These are phyloP conservation scores for Russula emetica DNA, from an alignment of 768 basidiomycete species.

Conservation along the genomic window DNA sequence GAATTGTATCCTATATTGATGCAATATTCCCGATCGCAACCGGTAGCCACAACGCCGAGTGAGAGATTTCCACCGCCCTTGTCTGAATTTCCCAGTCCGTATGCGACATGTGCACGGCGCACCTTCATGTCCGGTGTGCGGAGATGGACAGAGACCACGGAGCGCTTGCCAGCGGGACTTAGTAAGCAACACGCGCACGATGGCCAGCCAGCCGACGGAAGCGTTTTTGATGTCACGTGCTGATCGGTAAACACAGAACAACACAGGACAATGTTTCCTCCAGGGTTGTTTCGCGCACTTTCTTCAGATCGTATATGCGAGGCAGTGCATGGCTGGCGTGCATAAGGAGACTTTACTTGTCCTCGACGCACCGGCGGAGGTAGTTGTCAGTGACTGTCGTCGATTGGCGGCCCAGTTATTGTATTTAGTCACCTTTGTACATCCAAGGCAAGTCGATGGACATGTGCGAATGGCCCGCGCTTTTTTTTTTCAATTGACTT, in stretches of 20 bases:
- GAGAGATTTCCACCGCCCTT: not conserved
- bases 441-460: conserved; percentile 4
- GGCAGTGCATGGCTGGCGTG: too few relatives aligned
- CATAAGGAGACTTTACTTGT: not conserved
- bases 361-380: conserved; percentile 6
- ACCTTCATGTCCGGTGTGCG: not conserved
- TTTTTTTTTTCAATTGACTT: conserved; percentile 1
- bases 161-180: not conserved
- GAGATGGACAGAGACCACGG: not conserved
- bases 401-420: conserved; percentile 5
- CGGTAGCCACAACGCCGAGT: not conserved
- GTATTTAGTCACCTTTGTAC: not conserved
- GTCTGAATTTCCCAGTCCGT: not conserved
- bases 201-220: not conserved
- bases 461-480: not conserved
- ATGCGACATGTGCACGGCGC: not conserved
- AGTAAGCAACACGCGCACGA: not conserved
- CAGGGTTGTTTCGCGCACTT: not conserved
- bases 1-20: not conserved
- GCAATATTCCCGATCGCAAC: not conserved
- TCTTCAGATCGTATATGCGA: not conserved
- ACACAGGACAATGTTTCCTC: not conserved
- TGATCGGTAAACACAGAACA: not conserved
- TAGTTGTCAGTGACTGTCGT: not conserved
- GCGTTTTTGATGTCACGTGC: not conserved